Percentiles rank a stretch among this genome's conserved stretches.
phyloP scores from a whole-genome alignment of 176 grass and related monocot species.

The Oryza punctata region DNA sequence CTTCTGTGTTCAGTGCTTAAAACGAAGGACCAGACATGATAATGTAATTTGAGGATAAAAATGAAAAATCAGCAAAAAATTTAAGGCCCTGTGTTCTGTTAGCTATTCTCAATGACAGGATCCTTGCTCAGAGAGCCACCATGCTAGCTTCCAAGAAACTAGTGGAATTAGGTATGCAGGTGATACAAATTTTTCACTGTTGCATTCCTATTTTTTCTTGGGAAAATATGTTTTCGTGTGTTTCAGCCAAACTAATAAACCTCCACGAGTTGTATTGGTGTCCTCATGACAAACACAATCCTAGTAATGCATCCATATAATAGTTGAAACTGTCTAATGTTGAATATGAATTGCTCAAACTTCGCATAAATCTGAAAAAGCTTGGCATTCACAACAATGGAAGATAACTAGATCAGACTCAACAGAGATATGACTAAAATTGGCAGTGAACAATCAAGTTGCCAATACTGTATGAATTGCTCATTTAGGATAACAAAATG shows the following conservation, averaged over 20 bases:
- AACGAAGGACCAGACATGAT: conserved; percentile 13
- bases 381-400: conserved; percentile 1
- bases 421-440: neutral
- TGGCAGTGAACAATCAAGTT: conserved; percentile 1
- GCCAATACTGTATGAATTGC: neutral
- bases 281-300: conserved; percentile 19
- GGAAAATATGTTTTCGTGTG: neutral
- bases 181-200: neutral
- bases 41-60: conserved; percentile 3
- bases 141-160: conserved; percentile 23
- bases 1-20: neutral
- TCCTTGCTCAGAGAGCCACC: neutral
- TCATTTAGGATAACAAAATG: neutral
- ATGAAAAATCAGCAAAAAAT: conserved; percentile 12
- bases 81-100: neutral
- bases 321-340: conserved; percentile 27
- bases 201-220: neutral
- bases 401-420: neutral
- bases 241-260: conserved; percentile 20
- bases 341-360: conserved; percentile 14
- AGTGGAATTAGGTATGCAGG: neutral
- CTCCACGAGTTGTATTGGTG: neutral
- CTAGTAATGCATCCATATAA: neutral
- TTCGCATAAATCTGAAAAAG: neutral
- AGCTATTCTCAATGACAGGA: conserved; percentile 9